Conservation (phyloP, 2,329 filamentous ascomycete genomes). For the Parasarocladium wereldwijsianum region DNA sequence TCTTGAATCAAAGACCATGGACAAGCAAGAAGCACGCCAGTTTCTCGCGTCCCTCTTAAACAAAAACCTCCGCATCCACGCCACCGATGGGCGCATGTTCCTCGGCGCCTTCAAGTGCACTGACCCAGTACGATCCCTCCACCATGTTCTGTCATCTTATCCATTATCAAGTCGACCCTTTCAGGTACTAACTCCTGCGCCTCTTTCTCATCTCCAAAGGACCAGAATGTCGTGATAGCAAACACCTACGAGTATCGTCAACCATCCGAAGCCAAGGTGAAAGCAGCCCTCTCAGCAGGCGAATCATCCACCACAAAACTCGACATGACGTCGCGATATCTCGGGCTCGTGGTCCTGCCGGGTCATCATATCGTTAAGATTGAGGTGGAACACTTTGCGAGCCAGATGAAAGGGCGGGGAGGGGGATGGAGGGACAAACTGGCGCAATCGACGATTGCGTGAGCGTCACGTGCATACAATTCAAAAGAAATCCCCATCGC, state of each 20-base stretch:
- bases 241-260: conserved; percentile 81
- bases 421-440: no score
- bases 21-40: conserved; percentile 34
- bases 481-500: no score
- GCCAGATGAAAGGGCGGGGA: conserved; percentile 26
- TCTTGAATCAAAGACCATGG: conserved; percentile 17
- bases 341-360: conserved; percentile 82
- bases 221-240: conserved; percentile 75
- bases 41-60: conserved; percentile 57
- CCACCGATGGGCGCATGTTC: conserved; percentile 76
- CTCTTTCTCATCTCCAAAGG: no score
- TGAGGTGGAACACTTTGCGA: conserved; percentile 65
- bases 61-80: conserved; percentile 65
- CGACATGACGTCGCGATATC: conserved; percentile 70
- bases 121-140: conserved; percentile 51
- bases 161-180: background rate
- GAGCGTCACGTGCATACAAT: no score
- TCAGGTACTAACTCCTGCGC: background rate
- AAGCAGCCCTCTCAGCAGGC: conserved; percentile 19
- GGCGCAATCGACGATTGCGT: no score
- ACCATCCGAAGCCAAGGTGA: conserved; percentile 38
- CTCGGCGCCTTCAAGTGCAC: conserved; percentile 89
- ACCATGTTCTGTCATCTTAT: conserved; percentile 1
- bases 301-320: conserved; percentile 35
- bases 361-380: conserved; percentile 77